These are phyloP conservation scores for Pulveroboletus ravenelii DNA, from an alignment of 768 basidiomycete genomes.

Conservation along the genomic window DNA sequence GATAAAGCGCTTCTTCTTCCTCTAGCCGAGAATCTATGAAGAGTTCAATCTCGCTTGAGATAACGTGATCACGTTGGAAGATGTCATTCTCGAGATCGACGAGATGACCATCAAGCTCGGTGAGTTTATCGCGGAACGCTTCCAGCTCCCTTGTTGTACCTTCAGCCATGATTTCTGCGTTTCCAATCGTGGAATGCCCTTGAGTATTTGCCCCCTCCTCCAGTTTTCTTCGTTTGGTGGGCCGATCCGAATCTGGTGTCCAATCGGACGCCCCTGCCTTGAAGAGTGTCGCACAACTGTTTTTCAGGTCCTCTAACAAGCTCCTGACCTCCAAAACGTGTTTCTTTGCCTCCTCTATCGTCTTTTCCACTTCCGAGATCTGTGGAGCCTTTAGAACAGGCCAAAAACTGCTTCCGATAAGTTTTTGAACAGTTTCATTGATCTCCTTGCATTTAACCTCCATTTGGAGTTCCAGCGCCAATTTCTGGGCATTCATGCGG, in stretches of 20 bases:
- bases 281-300: conserved; percentile 20
- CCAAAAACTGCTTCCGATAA: conserved; percentile 38
- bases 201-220: conserved; percentile 4
- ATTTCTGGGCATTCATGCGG: conserved; percentile 22
- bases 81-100: conserved; percentile 35
- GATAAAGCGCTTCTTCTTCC: conserved; percentile 23
- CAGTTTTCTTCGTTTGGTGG: conserved; percentile 26
- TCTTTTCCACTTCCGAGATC: conserved; percentile 22
- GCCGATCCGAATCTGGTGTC: conserved; percentile 20
- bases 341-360: conserved; percentile 23
- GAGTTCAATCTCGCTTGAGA: conserved; percentile 30
- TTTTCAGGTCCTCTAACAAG: conserved; percentile 19
- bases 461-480: conserved; percentile 18
- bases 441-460: conserved; percentile 32
- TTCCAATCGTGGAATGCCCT: not conserved
- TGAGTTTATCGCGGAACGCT: conserved; percentile 27
- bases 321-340: conserved; percentile 29
- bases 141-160: conserved; percentile 21
- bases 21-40: conserved; percentile 27
- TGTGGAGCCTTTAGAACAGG: conserved; percentile 30
- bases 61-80: conserved; percentile 28
- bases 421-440: conserved; percentile 24
- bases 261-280: conserved; percentile 11
- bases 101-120: conserved; percentile 26
- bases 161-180: not conserved